phyloP scores from a whole-genome alignment of 176 grass and related monocot genomes.

The Paspalum vaginatum region DNA sequence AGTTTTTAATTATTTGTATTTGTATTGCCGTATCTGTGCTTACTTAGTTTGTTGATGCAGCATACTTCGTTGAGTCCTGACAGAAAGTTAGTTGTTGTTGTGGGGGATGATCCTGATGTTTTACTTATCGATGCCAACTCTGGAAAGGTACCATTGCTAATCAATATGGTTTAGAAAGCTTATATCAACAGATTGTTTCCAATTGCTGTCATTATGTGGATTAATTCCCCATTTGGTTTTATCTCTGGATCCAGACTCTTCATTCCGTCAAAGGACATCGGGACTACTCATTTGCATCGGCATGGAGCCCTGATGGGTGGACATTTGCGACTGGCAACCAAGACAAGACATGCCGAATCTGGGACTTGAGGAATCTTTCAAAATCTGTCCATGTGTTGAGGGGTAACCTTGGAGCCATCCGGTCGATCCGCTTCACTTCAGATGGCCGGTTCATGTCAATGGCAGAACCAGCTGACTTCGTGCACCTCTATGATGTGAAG shows the following conservation, averaged over 20 bases:
- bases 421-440: slow-evolving; percentile 83
- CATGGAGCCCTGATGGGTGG: slow-evolving; percentile 84
- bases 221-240: slow-evolving; percentile 32
- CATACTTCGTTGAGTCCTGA: slow-evolving; percentile 96
- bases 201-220: slow-evolving; percentile 31
- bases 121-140: slow-evolving; percentile 86
- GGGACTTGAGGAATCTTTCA: slow-evolving; percentile 84
- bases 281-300: slow-evolving; percentile 93
- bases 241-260: slow-evolving; percentile 57
- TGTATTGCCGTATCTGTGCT: neutral
- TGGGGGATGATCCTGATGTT: slow-evolving; percentile 82
- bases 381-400: slow-evolving; percentile 72
- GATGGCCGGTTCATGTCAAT: slow-evolving; percentile 93
- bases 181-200: neutral
- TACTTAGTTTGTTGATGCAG: slow-evolving; percentile 59
- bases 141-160: slow-evolving; percentile 77
- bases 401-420: slow-evolving; percentile 90
- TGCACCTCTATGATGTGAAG: slow-evolving; percentile 76
- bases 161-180: slow-evolving; percentile 9
- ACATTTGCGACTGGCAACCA: slow-evolving; percentile 98
- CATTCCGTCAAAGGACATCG: slow-evolving; percentile 75
- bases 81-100: slow-evolving; percentile 77
- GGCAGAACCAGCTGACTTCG: slow-evolving; percentile 94
- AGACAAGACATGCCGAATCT: slow-evolving; percentile 97
- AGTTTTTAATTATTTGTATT: slow-evolving; percentile 13